phyloP scores from a whole-genome alignment of 176 grass and related monocot species.

The Bothriochloa decipiens region DNA sequence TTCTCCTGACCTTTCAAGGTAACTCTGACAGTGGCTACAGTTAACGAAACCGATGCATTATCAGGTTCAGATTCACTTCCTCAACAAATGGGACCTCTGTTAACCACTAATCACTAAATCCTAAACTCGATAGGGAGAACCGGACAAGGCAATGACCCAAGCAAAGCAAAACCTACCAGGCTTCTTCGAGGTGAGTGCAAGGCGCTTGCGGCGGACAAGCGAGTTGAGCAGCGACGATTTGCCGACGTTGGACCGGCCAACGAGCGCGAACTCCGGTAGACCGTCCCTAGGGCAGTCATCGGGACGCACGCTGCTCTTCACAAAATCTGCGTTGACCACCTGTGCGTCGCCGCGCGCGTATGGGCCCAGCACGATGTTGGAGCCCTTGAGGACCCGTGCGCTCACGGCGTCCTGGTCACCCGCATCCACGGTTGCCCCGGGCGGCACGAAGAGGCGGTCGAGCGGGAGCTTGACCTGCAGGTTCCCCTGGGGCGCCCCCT shows the following conservation, averaged over 20 bases:
- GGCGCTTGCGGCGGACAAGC: conserved; percentile 81
- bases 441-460: conserved; percentile 80
- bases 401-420: conserved; percentile 43
- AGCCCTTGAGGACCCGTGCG: conserved; percentile 79
- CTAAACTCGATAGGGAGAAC: conserved; percentile 26
- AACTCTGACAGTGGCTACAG: not conserved
- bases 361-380: conserved; percentile 87
- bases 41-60: not conserved
- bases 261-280: conserved; percentile 85
- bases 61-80: not conserved
- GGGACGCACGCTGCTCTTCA: conserved; percentile 85
- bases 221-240: conserved; percentile 96
- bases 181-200: conserved; percentile 95
- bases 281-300: conserved; percentile 86
- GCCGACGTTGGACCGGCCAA: conserved; percentile 87
- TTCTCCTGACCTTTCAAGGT: not conserved
- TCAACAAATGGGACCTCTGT: not conserved
- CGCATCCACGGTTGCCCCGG: conserved; percentile 52
- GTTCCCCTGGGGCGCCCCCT: conserved; percentile 27
- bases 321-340: conserved; percentile 72
- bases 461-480: conserved; percentile 61
- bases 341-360: conserved; percentile 72
- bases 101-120: conserved; percentile 38
- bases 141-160: not conserved
- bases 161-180: conserved; percentile 56